A percentile compares a stretch with the other conserved stretches of the same genome.
phyloP scores from a whole-genome alignment of 1,284 basidiomycete species.

The Volvariella volvacea region DNA sequence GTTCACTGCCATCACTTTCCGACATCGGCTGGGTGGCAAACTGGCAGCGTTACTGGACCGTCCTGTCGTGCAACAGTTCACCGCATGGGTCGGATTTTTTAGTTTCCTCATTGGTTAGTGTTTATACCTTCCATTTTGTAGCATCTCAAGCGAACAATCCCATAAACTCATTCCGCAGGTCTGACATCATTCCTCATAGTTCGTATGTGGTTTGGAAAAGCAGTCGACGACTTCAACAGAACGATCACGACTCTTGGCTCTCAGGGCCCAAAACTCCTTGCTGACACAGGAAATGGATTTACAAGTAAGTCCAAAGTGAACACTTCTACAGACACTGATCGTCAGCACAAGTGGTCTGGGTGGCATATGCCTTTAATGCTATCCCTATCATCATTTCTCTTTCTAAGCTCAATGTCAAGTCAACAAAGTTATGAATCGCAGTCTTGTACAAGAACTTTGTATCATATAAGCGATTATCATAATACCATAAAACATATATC shows the following conservation, averaged over 20 bases:
- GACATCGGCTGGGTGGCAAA: constrained; percentile 55
- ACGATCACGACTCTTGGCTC: constrained; percentile 45
- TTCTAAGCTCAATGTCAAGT: constrained; percentile 60
- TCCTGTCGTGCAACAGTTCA: constrained; percentile 49
- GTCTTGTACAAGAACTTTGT: too few relatives aligned
- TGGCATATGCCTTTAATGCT: constrained; percentile 67
- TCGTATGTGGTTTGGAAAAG: constrained; percentile 77
- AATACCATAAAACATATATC: too few relatives aligned
- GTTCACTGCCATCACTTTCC: constrained; percentile 62
- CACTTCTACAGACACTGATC: constrained; percentile 4
- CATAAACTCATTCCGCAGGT: too few relatives aligned
- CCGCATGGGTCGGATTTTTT: constrained; percentile 69
- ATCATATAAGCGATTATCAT: too few relatives aligned
- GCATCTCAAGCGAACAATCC: too few relatives aligned
- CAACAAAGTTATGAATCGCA: constrained; percentile 32
- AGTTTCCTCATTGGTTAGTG: constrained; percentile 64
- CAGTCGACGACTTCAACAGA: constrained; percentile 68
- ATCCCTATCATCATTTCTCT: constrained; percentile 65
- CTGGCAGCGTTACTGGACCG: constrained; percentile 44
- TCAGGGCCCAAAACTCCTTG: constrained; percentile 52
- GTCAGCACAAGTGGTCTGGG: constrained; percentile 57
- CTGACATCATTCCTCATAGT: constrained; percentile 63
- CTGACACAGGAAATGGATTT: constrained; percentile 65
- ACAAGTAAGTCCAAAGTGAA: constrained; percentile 48
- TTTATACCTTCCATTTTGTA: neutral